Percentiles rank a stretch among this genome's conserved stretches.
Evolutionary conservation across 257 asterid genomes (phyloP).

Genomic region (Schizonepeta tenuifolia): DNA sequence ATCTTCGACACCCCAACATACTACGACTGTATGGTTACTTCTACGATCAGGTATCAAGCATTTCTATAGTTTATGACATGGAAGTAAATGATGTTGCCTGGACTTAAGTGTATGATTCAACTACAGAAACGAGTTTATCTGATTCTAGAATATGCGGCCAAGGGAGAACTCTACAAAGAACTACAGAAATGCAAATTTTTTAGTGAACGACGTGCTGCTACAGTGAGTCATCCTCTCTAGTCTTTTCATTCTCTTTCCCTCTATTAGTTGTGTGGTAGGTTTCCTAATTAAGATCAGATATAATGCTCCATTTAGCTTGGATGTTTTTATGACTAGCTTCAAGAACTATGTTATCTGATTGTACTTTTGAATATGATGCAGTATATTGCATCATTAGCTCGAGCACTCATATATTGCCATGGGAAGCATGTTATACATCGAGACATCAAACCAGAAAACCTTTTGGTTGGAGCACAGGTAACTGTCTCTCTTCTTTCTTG

Average conservation of each 20-base stretch:
- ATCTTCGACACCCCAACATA: conserved; percentile 94
- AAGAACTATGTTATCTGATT: conserved; percentile 16
- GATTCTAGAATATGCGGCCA: conserved; percentile 91
- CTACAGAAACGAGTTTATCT: conserved; percentile 90
- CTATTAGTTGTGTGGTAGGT: too few relatives aligned
- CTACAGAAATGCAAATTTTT: conserved; percentile 82
- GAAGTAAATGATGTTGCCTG: conserved; percentile 10
- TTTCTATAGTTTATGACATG: conserved; percentile 13
- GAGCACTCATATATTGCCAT: conserved; percentile 94
- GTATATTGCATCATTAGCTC: conserved; percentile 94
- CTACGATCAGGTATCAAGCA: conserved; percentile 70
- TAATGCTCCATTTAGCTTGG: neutral
- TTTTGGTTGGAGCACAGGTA: conserved; percentile 93
- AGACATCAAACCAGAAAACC: conserved; percentile 97
- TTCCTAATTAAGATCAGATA: neutral
- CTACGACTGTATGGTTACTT: conserved; percentile 90
- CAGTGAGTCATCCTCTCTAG: conserved; percentile 55
- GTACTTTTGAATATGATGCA: conserved; percentile 43
- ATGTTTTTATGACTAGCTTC: conserved; percentile 13
- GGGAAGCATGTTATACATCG: conserved; percentile 98
- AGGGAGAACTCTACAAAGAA: conserved; percentile 95
- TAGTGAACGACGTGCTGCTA: conserved; percentile 90
- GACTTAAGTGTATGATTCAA: conserved; percentile 16
- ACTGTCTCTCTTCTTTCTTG: conserved; percentile 6
- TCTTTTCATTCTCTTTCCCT: neutral